Conservation (phyloP, 495 filamentous ascomycete genomes). For the Entonaema liquescens region DNA sequence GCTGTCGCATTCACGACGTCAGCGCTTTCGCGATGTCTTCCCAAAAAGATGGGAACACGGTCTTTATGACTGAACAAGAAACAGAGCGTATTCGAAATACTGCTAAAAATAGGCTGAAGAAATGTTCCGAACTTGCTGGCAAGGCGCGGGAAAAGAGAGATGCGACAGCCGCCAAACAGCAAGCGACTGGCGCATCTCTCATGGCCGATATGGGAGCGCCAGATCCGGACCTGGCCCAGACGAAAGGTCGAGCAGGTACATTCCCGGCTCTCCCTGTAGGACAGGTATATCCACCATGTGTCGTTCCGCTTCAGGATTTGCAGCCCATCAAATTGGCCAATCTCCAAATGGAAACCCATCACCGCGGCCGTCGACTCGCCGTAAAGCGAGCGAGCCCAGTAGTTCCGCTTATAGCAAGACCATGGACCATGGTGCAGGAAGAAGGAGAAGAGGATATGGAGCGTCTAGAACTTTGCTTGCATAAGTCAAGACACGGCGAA, state of each 20-base stretch:
- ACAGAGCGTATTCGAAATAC: constrained; percentile 43
- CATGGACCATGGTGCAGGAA: constrained; percentile 55
- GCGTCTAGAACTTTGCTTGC: constrained; percentile 45
- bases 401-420: constrained; percentile 47
- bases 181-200: constrained; percentile 46
- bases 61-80: constrained; percentile 47
- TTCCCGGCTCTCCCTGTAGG: constrained; percentile 44
- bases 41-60: constrained; percentile 35
- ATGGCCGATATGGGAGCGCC: constrained; percentile 48
- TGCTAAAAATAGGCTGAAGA: constrained; percentile 36
- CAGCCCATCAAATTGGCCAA: constrained; percentile 45
- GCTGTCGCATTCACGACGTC: not conserved
- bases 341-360: constrained; percentile 56
- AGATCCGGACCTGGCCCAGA: constrained; percentile 25
- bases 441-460: constrained; percentile 47
- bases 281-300: constrained; percentile 48
- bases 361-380: constrained; percentile 51
- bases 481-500: constrained; percentile 41
- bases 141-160: constrained; percentile 39
- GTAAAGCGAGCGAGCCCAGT: constrained; percentile 44
- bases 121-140: constrained; percentile 41
- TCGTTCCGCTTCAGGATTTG: constrained; percentile 36
- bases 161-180: constrained; percentile 24
- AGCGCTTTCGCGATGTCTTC: constrained; percentile 32
- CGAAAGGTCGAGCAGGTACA: constrained; percentile 14